Conservation (phyloP, 768 basidiomycete species). For the Kockovaella imperatae region DNA sequence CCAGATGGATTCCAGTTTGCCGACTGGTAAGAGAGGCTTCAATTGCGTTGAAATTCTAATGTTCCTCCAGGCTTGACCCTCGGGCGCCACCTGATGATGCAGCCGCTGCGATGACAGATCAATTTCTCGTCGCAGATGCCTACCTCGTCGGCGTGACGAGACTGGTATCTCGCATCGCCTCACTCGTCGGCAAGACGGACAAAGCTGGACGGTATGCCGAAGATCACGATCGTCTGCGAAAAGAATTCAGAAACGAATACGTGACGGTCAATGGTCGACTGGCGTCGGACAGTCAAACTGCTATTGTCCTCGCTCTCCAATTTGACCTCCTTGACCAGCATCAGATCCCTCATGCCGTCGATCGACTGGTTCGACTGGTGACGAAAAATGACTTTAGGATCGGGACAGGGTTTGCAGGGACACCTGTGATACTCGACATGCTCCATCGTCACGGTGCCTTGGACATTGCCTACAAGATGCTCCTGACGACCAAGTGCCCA, state of each 20-base stretch:
- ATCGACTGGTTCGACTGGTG: slow-evolving; percentile 13
- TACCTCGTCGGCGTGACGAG: slow-evolving; percentile 31
- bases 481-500: slow-evolving; percentile 30
- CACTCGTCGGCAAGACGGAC: slow-evolving; percentile 14
- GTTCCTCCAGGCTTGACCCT: slow-evolving; percentile 15
- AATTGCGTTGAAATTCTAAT: neutral
- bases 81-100: slow-evolving; percentile 21
- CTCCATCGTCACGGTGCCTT: slow-evolving; percentile 15
- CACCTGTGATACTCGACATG: slow-evolving; percentile 23
- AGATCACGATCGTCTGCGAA: slow-evolving; percentile 11
- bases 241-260: slow-evolving; percentile 30
- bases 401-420: slow-evolving; percentile 33
- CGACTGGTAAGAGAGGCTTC: slow-evolving; percentile 39
- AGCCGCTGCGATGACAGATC: slow-evolving; percentile 25
- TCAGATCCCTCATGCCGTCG: neutral
- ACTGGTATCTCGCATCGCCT: slow-evolving; percentile 16
- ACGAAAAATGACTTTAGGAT: slow-evolving; percentile 16
- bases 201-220: slow-evolving; percentile 19
- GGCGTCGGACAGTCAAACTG: slow-evolving; percentile 35
- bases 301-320: slow-evolving; percentile 25
- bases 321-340: slow-evolving; percentile 24
- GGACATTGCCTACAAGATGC: slow-evolving; percentile 29
- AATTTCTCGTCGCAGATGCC: slow-evolving; percentile 33
- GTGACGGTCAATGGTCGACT: slow-evolving; percentile 27
- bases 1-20: slow-evolving; percentile 16